Evolutionary conservation across 2,329 filamentous ascomycete species (phyloP).

Genomic region (Dactylellina drechsleri): DNA sequence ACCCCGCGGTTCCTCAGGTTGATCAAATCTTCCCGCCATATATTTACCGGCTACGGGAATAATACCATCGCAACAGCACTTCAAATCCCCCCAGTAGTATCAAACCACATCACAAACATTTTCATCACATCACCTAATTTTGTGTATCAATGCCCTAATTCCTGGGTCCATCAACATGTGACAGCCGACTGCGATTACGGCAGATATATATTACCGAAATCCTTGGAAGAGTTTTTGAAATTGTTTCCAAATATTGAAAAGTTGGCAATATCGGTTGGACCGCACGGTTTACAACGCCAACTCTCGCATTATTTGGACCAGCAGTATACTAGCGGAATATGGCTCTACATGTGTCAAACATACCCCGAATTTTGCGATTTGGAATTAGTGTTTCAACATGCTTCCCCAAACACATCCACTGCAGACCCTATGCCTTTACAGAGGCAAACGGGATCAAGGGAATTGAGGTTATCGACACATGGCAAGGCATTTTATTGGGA

Average conservation of each 20-base stretch:
- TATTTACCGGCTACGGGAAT: constrained; percentile 17
- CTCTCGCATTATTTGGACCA: background rate
- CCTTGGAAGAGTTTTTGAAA: background rate
- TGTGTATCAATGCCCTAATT: background rate
- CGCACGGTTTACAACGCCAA: background rate
- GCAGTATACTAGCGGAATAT: background rate
- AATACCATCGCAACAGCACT: background rate
- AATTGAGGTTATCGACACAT: background rate
- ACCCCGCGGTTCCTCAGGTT: background rate
- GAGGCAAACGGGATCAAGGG: background rate
- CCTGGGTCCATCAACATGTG: background rate
- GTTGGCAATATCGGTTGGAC: constrained; percentile 8
- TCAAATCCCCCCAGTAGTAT: background rate
- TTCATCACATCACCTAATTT: background rate
- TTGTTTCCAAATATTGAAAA: background rate
- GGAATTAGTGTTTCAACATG: constrained; percentile 2
- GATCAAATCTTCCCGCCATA: constrained; percentile 18
- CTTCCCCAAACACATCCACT: background rate
- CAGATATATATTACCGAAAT: background rate
- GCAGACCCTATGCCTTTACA: background rate
- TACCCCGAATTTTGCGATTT: background rate
- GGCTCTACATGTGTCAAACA: background rate
- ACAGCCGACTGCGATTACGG: background rate
- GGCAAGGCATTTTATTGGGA: background rate
- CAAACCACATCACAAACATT: constrained; percentile 1